Conservation (phyloP, 1,139 yeast genomes). For the Geotrichum europaeum region DNA sequence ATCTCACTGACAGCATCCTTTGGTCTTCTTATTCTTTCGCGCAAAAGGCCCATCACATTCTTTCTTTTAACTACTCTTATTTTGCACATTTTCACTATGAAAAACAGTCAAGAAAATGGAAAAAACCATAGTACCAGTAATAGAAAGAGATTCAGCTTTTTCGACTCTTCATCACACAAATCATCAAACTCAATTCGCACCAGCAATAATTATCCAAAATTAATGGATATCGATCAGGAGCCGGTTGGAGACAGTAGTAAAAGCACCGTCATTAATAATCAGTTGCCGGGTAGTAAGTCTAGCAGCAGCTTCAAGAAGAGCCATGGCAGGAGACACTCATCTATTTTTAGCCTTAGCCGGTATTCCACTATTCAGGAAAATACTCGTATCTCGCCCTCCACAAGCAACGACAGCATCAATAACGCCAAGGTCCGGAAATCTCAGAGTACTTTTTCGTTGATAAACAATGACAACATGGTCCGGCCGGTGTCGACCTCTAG, state of each 20-base stretch:
- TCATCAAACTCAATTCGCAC: not conserved
- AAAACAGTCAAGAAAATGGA: conserved; percentile 1
- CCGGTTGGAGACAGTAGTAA: not conserved
- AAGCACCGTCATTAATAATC: not conserved
- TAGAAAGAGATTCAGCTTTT: conserved; percentile 4
- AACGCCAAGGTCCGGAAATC: not conserved
- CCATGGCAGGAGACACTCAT: conserved; percentile 1
- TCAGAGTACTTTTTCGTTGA: not conserved
- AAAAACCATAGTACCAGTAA: not conserved
- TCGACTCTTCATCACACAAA: not conserved
- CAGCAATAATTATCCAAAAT: not conserved
- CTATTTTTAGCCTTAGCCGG: not conserved
- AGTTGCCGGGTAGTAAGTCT: not conserved
- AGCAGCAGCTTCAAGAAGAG: not conserved
- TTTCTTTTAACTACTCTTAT: not conserved
- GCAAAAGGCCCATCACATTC: not conserved
- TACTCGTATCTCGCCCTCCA: not conserved
- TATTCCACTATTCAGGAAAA: conserved; percentile 3
- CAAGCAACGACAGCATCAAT: not conserved
- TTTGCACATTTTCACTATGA: not conserved
- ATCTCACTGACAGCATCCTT: not conserved
- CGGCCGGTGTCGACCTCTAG: not conserved
- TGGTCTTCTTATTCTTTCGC: not conserved
- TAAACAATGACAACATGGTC: not conserved
- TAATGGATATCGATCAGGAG: not conserved